These are phyloP conservation scores for Coix lacrymajobi DNA, from an alignment of 176 grass and related monocot species.

Conservation along the genomic window DNA sequence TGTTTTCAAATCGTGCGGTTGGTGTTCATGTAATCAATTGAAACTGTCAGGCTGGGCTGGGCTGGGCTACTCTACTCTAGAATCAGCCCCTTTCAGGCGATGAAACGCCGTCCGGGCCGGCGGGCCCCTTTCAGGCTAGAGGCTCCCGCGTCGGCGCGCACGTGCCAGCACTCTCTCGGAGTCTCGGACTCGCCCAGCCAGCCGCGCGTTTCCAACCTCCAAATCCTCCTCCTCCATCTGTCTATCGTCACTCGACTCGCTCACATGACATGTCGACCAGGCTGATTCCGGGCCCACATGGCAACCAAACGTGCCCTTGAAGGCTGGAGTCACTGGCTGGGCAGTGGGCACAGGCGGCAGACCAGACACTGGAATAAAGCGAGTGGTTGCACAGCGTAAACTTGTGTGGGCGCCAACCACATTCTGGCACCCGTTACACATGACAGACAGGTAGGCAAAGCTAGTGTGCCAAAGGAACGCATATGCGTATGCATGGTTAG, in stretches of 20 bases:
- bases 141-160: neutral
- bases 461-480: neutral
- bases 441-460: neutral
- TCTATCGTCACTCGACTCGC: neutral
- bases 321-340: neutral
- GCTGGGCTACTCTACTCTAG: too few species aligned
- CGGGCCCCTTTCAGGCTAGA: too few species aligned
- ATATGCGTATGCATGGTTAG: neutral
- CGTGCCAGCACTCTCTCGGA: too few species aligned
- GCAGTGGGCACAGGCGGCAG: neutral
- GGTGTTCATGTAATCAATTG: too few species aligned
- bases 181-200: too few species aligned
- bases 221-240: neutral
- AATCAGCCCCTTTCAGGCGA: too few species aligned
- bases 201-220: neutral
- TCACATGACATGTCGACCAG: neutral
- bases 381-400: neutral
- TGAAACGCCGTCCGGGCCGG: too few species aligned
- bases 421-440: neutral
- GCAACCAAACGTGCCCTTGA: conserved; percentile 1
- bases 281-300: neutral
- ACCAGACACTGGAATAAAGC: neutral
- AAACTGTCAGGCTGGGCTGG: too few species aligned
- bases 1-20: too few species aligned
- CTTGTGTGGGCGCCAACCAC: neutral